These are phyloP conservation scores for Stachybotrys echinatus DNA, from an alignment of 2,329 filamentous ascomycete species.

Conservation along the genomic window DNA sequence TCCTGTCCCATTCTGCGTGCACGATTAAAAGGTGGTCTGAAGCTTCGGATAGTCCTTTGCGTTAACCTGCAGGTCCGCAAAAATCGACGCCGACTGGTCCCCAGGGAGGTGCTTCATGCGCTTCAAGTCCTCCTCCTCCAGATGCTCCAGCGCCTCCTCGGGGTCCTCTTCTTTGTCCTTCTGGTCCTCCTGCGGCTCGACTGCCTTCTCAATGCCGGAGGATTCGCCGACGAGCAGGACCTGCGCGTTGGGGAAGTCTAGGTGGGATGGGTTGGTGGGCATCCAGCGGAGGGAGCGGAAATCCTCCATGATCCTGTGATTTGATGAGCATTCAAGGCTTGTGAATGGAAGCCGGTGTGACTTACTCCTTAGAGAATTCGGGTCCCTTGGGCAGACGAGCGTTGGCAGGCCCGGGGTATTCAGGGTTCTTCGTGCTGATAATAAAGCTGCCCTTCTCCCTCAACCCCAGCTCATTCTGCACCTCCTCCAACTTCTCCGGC, in stretches of 20 bases:
- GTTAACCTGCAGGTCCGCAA: constrained; percentile 14
- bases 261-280: constrained; percentile 64
- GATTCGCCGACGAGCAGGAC: constrained; percentile 73
- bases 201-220: constrained; percentile 49
- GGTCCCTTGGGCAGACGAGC: constrained; percentile 59
- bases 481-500: constrained; percentile 61
- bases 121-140: constrained; percentile 70
- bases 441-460: constrained; percentile 70
- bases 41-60: constrained; percentile 20
- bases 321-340: constrained; percentile 4
- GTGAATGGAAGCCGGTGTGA: constrained; percentile 2
- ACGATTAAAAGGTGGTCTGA: constrained; percentile 18
- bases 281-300: constrained; percentile 72
- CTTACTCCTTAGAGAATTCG: constrained; percentile 66
- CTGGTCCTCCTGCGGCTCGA: constrained; percentile 50
- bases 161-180: constrained; percentile 58
- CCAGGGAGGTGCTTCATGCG: constrained; percentile 50
- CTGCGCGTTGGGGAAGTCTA: constrained; percentile 71
- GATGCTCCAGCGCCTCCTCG: constrained; percentile 64
- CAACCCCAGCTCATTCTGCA: constrained; percentile 73
- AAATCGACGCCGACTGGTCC: constrained; percentile 33
- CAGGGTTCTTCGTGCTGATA: constrained; percentile 74
- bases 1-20: no score
- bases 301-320: constrained; percentile 58
- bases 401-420: constrained; percentile 58